phyloP scores from a whole-genome alignment of 2,329 filamentous ascomycete species.

The Trichophyton simii region DNA sequence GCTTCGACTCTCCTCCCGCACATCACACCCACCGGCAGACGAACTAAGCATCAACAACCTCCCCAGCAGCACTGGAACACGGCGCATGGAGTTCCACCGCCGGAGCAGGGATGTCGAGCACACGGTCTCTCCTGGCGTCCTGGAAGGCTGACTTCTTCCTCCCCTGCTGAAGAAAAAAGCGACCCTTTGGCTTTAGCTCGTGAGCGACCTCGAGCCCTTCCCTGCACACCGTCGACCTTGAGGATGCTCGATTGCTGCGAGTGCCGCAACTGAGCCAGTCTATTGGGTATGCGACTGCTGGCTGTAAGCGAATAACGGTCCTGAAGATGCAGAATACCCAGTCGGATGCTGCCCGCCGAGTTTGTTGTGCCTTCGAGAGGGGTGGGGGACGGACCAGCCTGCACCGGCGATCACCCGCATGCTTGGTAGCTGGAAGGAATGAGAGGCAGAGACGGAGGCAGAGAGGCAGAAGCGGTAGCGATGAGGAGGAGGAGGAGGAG shows the following conservation, averaged over 20 bases:
- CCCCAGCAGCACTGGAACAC: background rate
- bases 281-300: background rate
- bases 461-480: background rate
- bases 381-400: background rate
- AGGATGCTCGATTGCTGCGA: background rate
- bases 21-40: background rate
- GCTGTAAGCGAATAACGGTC: background rate
- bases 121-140: background rate
- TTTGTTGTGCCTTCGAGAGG: background rate
- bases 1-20: background rate
- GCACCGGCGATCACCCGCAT: background rate
- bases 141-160: background rate
- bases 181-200: background rate
- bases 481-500: background rate
- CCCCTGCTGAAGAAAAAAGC: background rate
- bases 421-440: background rate
- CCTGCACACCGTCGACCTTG: background rate
- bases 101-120: background rate
- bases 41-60: background rate
- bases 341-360: background rate
- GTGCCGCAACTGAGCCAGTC: background rate
- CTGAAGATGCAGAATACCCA: background rate
- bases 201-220: background rate
- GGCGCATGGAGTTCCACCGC: background rate
- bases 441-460: background rate